Evolutionary conservation across 192 early-diverging fungal genomes (phyloP), one percentile per base, ranked within the genome.

Genomic region (Backusella sp.): DNA sequence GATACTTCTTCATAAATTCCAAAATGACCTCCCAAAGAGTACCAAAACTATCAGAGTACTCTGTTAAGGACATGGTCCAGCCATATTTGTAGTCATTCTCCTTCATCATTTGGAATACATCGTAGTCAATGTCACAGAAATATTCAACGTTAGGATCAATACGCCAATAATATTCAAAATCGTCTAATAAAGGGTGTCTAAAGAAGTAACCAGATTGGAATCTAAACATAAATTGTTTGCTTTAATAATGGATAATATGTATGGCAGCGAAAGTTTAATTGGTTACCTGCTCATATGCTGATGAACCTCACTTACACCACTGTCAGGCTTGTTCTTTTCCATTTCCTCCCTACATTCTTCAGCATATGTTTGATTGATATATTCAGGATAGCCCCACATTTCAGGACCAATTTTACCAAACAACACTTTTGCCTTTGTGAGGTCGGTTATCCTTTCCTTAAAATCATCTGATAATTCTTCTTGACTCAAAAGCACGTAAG

Each of bases 371-470:
- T 88, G 74, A 79, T 95, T 86, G 79, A 97, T 95, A 88, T 91
- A 93, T 4, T 70, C 73, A 2, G 96, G 95, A 72, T 91, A 90
- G 56, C 86, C 88, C 95, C 96, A 96, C 73, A 92, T 88, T 68
- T 94, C 90, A 23, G 75, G 35, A 6, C 86, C 88, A 32, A 96
- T 42, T 35, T 81, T 72, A 1, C 86, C 87, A 84, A 87, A 91
- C 0, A 81, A 82, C 14, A 85, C 84, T 26, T 88, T 83, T 66
- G 84, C 83, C 1, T 81, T 79, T 7, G 89, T 91, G 76, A 85
- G 82, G 0, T 79, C 76, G 0, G 80, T 73, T 0, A 83, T 85
- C 72, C 78, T 68, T 46, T 79, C 74, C 30, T 85, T 87, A 73
- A 94, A 94, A n/a, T 88, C 79, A 28, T 89, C 82, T 1, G 89